Evolutionary conservation across 2,329 filamentous ascomycete genomes (phyloP), one percentile per base, ranked within the genome.

Genomic region (Colletotrichum euphorbiae): DNA sequence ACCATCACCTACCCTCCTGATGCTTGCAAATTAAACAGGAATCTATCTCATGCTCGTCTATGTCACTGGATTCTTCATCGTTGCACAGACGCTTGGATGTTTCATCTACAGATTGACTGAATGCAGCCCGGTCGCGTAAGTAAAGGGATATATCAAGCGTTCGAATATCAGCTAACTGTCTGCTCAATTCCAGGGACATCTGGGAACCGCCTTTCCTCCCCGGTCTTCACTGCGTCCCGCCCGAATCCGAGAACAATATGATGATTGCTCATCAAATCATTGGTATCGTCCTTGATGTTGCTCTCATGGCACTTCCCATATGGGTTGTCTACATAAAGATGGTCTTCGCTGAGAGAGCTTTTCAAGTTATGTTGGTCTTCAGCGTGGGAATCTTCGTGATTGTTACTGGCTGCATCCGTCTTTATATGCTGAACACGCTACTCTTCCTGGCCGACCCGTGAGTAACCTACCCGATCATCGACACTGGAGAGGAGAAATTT

Each of bases 331-430:
- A 74, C 19, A 74, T 61, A 38, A 80, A 77, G 62, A 79, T 79
- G 75, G 75, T 77, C 52, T 78, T 73, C 42, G 77, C 77, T 0
- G 60, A 68, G n/a, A 75, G 75, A 60, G 75, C 71, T 4, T 55
- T 79, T 13, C 77, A 76, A 46, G 74, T 81, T 2, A 73, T 77
- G 7, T 67, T 80, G n/a, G 72, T 81, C n/a, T 76, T 82, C 38
- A 74, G 74, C 31, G 73, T 81, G 11, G 80, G 77, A n/a, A 57
- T 78, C 11, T 79, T 81, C 64, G 77, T 75, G 38, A 72, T 80
- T 9, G 66, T 75, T 7, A 79, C 79, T 0, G 77, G 79, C 1
- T 74, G 82, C 21, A 73, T 80, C 3, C 78, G 80, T 15, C 72
- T 81, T 11, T 68, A 70, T 28, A 70, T 80, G 55, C 73, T 80